A percentile compares a stretch with the other conserved stretches of the same genome.
Evolutionary conservation across 169 alveolate genomes (phyloP).

Genomic region (Eimeria praecox): DNA sequence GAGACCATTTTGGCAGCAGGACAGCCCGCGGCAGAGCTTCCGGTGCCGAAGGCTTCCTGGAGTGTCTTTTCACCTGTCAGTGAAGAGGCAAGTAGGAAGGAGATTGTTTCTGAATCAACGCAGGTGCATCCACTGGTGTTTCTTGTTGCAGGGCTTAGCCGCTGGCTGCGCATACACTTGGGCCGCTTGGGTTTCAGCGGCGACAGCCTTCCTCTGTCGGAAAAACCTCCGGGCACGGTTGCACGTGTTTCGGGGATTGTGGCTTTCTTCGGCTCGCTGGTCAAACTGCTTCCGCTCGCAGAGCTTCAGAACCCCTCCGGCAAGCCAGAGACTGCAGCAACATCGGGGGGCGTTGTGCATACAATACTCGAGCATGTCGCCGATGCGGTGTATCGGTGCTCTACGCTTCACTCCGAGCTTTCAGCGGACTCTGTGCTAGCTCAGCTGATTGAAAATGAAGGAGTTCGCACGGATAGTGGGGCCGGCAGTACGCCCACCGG

Average conservation of each 20-base stretch:
- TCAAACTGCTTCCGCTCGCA: slow-evolving; percentile 67
- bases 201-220: slow-evolving; percentile 6
- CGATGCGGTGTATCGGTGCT: slow-evolving; percentile 77
- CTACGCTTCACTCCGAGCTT: slow-evolving; percentile 46
- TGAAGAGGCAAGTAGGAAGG: background rate
- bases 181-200: slow-evolving; percentile 65
- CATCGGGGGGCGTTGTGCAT: background rate
- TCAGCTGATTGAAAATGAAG: slow-evolving; percentile 38
- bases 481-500: background rate
- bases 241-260: slow-evolving; percentile 71
- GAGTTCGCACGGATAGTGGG: background rate
- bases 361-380: slow-evolving; percentile 21
- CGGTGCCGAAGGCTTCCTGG: slow-evolving; percentile 1
- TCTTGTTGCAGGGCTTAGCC: slow-evolving; percentile 46
- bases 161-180: slow-evolving; percentile 75
- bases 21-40: background rate
- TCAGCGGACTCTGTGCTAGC: slow-evolving; percentile 54
- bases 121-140: slow-evolving; percentile 66
- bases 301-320: background rate
- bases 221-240: slow-evolving; percentile 3
- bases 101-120: background rate
- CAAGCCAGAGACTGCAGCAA: background rate
- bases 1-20: background rate
- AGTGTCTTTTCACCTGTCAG: background rate
- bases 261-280: slow-evolving; percentile 25